Evolutionary conservation across 352 stramenopile species (phyloP).

Genomic region (Globisporangium cystogenes): DNA sequence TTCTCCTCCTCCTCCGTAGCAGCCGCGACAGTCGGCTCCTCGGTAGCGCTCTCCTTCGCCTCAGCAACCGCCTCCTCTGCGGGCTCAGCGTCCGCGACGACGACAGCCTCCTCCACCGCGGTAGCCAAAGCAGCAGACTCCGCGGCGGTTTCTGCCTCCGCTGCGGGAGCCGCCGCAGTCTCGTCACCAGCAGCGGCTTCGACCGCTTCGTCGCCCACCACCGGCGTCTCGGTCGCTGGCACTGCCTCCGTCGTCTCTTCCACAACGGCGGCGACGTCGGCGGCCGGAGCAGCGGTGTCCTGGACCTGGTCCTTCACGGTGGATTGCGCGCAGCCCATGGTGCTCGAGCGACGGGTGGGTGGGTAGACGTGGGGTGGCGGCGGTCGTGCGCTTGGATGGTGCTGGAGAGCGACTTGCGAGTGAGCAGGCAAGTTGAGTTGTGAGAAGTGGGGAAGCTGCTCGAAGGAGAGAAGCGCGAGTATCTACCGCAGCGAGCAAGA

Average conservation of each 20-base stretch:
- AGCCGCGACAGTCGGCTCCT: constrained; percentile 3
- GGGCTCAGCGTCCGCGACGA: background rate
- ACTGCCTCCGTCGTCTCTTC: constrained; percentile 1
- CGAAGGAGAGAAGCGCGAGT: background rate
- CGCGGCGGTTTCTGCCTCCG: background rate
- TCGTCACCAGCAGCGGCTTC: constrained; percentile 1
- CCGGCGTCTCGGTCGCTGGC: background rate
- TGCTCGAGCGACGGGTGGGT: too few species aligned
- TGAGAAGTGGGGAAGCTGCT: background rate
- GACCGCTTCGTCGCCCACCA: background rate
- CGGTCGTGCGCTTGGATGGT: constrained; percentile 1
- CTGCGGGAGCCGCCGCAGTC: background rate
- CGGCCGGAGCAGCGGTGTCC: constrained; percentile 8
- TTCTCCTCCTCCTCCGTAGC: constrained; percentile 2
- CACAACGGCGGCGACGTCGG: constrained; percentile 1
- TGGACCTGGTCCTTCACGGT: constrained; percentile 43
- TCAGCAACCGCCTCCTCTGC: background rate
- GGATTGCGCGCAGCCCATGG: constrained; percentile 66
- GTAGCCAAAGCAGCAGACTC: constrained; percentile 12
- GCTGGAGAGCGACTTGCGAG: constrained; percentile 1
- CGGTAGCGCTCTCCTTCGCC: background rate
- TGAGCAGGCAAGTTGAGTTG: background rate
- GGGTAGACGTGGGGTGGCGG: background rate
- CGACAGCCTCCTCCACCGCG: too few species aligned
- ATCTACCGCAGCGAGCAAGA: background rate